Evolutionary conservation across 1,284 basidiomycete species (phyloP).

Genomic region (Tausonia pullulans): DNA sequence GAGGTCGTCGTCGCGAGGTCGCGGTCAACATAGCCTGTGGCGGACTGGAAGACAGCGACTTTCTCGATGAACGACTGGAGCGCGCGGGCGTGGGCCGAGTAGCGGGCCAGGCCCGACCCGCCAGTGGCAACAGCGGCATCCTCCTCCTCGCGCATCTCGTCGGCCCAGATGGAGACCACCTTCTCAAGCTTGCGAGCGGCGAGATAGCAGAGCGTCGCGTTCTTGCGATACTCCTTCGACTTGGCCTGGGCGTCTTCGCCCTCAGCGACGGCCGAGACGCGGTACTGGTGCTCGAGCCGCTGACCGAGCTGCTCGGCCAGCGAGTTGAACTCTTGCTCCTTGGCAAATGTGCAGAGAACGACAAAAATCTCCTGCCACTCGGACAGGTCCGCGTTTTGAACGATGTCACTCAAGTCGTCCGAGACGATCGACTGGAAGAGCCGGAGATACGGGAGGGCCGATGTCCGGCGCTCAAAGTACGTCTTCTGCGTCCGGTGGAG

Average conservation of each 20-base stretch:
- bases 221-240: constrained; percentile 57
- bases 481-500: constrained; percentile 80
- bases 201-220: constrained; percentile 85
- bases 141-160: constrained; percentile 85
- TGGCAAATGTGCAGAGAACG: constrained; percentile 89
- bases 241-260: constrained; percentile 34
- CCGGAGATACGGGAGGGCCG: constrained; percentile 73
- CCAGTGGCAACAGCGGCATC: constrained; percentile 26
- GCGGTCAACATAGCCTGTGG: constrained; percentile 73
- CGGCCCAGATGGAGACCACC: constrained; percentile 82
- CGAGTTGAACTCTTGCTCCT: constrained; percentile 67
- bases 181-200: constrained; percentile 83
- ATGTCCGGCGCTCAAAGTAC: constrained; percentile 77
- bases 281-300: constrained; percentile 74
- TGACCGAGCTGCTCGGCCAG: constrained; percentile 87
- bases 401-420: constrained; percentile 82
- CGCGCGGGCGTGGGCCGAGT: constrained; percentile 77
- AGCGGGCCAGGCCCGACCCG: constrained; percentile 39
- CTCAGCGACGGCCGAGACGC: constrained; percentile 44
- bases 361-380: constrained; percentile 99
- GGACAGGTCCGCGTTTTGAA: constrained; percentile 85
- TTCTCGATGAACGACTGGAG: constrained; percentile 95
- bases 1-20: constrained; percentile 50
- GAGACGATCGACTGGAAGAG: constrained; percentile 92
- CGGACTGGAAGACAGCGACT: constrained; percentile 84